Evolutionary conservation across 768 basidiomycete genomes (phyloP).

Genomic region (Phylloporus rhodoxanthus): DNA sequence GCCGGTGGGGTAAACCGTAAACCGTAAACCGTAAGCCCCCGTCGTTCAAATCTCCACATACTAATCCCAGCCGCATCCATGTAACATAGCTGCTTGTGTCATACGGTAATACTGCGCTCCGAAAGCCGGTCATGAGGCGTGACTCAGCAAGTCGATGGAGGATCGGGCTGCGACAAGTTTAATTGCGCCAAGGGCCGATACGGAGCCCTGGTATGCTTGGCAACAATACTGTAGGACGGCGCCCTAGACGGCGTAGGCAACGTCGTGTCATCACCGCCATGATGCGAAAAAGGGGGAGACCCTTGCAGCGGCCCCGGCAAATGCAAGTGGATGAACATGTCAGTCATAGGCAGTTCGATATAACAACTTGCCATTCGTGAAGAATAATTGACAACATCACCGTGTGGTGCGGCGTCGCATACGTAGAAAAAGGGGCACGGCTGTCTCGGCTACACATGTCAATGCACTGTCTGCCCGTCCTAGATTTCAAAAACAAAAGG

Average conservation of each 20-base stretch:
- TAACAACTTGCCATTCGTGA: not conserved
- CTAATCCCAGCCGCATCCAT: not conserved
- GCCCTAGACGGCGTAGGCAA: not conserved
- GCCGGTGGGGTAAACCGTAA: not conserved
- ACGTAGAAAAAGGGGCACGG: too few species aligned
- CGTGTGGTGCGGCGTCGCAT: not conserved
- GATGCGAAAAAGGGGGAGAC: not conserved
- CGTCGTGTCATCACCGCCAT: not conserved
- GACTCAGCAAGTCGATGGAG: not conserved
- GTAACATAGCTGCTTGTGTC: not conserved
- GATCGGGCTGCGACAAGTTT: not conserved
- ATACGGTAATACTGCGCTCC: not conserved
- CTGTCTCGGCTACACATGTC: too few species aligned
- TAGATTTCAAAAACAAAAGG: not conserved
- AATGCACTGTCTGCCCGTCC: too few species aligned
- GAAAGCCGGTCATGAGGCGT: not conserved
- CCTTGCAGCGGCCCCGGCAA: not conserved
- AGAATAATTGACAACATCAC: not conserved
- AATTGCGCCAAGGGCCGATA: not conserved
- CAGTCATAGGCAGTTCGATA: not conserved
- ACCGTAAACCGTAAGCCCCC: not conserved
- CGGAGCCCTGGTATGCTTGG: not conserved
- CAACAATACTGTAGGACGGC: not conserved
- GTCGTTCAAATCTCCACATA: not conserved
- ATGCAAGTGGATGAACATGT: not conserved